Conservation (phyloP, 208 protist species). For the Paratrypanosoma confusum region DNA sequence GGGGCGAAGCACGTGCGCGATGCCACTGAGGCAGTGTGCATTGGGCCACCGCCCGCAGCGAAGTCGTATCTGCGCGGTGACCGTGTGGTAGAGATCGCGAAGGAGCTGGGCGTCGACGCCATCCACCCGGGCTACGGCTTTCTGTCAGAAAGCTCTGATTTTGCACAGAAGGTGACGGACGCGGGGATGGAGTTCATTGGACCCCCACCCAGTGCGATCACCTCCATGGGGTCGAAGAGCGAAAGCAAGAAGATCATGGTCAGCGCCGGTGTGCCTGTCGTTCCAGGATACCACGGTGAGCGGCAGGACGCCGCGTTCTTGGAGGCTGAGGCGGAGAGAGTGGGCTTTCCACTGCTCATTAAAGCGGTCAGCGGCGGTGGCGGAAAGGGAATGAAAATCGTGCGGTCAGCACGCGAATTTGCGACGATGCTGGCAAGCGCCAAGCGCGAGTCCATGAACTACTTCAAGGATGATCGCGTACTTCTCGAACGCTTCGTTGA, state of each 20-base stretch:
- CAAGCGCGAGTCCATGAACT: conserved; percentile 77
- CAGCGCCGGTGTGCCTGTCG: conserved; percentile 77
- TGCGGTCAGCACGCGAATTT: conserved; percentile 35
- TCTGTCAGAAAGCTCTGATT: conserved; percentile 93
- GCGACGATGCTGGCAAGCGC: conserved; percentile 37
- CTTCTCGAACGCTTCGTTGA: conserved; percentile 91
- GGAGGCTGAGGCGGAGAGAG: conserved; percentile 36
- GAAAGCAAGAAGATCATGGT: conserved; percentile 87
- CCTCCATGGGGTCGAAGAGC: conserved; percentile 91
- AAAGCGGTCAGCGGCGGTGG: conserved; percentile 90
- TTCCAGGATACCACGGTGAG: conserved; percentile 52
- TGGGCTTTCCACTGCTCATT: conserved; percentile 94
- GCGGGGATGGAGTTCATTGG: conserved; percentile 91
- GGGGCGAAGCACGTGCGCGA: conserved; percentile 86
- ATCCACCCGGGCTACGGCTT: conserved; percentile 98
- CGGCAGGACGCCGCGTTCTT: conserved; percentile 22
- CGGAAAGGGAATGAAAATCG: conserved; percentile 84
- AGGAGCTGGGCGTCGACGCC: conserved; percentile 74
- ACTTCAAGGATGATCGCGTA: conserved; percentile 90
- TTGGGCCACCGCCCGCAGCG: conserved; percentile 39
- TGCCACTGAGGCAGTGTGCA: conserved; percentile 73
- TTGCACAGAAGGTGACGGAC: conserved; percentile 67
- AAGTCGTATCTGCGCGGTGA: conserved; percentile 89
- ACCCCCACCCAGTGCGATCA: conserved; percentile 84
- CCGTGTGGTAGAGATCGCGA: conserved; percentile 88